Base-by-base conservation (phyloP, 345 rosid genomes). In the Citrus inodora region DNA sequence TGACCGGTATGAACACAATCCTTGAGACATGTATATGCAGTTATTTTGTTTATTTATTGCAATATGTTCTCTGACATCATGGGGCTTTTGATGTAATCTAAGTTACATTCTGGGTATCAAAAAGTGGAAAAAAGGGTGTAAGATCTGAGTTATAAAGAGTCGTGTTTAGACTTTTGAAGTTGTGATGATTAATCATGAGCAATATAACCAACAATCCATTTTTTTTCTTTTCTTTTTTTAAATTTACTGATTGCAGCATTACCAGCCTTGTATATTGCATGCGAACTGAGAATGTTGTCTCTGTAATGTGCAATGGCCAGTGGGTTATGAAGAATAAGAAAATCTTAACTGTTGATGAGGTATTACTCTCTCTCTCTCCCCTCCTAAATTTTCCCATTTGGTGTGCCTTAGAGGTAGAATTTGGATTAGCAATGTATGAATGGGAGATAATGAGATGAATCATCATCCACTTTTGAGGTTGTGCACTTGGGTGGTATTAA, bases 251-350 rank as follows among this genome's bases (percentile, higher is more conserved):
- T 40, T 78, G 85, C 92, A 91, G 93, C 77, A 88, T 88, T 73
- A 84, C 90, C 27, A 82, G 88, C 83, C 89, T 91, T 71, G 92
- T 91, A 28, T 88, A 90, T 78, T 81, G 89, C 86, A 87, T 87
- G 92, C 83, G 92, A 84, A 85, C 88, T 1, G 96, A 92, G 86
- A 92, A 90, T 76, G 17, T 87, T 13, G 82, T 84, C 70, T 90
- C 93, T 4, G 88, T 90, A 33, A 88, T 92, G 89, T 92, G 96
- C 89, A 90, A 92, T 13, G 92, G 96, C 78, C 79, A 73, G 84
- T 90, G 96, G 96, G 84, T 90, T 73, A 88, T 90, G 96, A 88
- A 85, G 86, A 88, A 87, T 55, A 86, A 85, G 87, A 87, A 80
- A 76, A 88, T 90, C 46, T 69, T 87, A 81, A 87, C 85, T 48